A percentile compares a stretch with the other conserved stretches of the same genome.
Evolutionary conservation across 441 rosid genomes (phyloP).

Genomic region (Eutrema salsugineum): DNA sequence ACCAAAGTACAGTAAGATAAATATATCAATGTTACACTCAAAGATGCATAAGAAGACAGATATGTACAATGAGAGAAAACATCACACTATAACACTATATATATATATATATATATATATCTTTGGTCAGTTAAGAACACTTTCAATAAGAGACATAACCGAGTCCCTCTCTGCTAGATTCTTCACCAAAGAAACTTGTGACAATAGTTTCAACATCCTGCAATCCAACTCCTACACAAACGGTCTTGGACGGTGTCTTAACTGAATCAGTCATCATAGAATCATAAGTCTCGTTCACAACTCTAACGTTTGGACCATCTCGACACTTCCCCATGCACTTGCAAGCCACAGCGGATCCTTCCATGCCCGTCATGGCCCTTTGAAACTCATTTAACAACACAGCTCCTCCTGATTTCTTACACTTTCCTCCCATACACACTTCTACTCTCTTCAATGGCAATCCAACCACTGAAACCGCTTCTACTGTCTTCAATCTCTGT

Average conservation of each 20-base stretch:
- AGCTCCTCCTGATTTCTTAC: conserved; percentile 63
- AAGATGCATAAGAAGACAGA: neutral
- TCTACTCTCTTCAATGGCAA: conserved; percentile 41
- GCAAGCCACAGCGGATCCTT: conserved; percentile 58
- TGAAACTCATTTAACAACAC: conserved; percentile 56
- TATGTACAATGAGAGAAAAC: conserved; percentile 6
- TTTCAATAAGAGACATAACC: conserved; percentile 26
- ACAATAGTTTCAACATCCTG: conserved; percentile 60
- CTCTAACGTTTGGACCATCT: conserved; percentile 70
- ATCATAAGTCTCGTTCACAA: conserved; percentile 27
- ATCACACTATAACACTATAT: too few species aligned
- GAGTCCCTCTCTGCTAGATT: conserved; percentile 21
- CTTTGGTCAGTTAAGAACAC: neutral
- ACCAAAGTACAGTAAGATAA: neutral
- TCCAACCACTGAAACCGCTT: conserved; percentile 5
- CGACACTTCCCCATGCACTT: conserved; percentile 86
- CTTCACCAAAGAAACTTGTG: conserved; percentile 37
- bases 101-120: too few species aligned
- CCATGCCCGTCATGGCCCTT: conserved; percentile 37
- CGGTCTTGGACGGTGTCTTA: conserved; percentile 38
- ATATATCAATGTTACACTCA: neutral
- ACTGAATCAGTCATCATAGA: conserved; percentile 29
- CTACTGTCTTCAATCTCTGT: neutral
- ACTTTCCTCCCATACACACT: conserved; percentile 82
- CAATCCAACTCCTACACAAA: conserved; percentile 64